phyloP scores from a whole-genome alignment of 2,329 filamentous ascomycete genomes.

The Clonostachys byssicola region DNA sequence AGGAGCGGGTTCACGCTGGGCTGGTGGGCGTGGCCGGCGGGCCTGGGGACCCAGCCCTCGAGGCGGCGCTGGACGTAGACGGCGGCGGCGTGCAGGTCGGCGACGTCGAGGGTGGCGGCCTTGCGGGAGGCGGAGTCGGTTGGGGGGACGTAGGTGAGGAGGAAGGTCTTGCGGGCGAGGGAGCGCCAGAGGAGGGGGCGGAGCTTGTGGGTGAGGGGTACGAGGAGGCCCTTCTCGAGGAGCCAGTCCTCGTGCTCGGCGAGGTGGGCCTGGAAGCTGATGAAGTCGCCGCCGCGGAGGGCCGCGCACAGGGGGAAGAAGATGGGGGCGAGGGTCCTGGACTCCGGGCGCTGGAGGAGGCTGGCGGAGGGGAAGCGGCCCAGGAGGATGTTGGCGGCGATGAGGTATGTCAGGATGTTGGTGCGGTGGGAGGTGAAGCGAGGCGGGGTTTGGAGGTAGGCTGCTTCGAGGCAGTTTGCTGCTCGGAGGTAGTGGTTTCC shows the following conservation, averaged over 20 bases:
- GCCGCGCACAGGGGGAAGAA: conserved; percentile 73
- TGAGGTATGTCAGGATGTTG: conserved; percentile 78
- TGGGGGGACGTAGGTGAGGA: conserved; percentile 72
- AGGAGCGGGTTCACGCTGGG: conserved; percentile 39
- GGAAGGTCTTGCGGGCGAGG: conserved; percentile 72
- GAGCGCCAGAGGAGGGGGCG: conserved; percentile 83
- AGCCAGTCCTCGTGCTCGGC: conserved; percentile 67
- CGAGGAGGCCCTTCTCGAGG: conserved; percentile 67
- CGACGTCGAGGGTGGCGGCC: conserved; percentile 71
- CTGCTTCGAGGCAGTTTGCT: conserved; percentile 68
- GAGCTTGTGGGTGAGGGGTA: conserved; percentile 72
- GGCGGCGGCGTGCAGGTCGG: conserved; percentile 62
- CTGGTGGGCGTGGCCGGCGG: conserved; percentile 29
- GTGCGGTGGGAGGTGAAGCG: conserved; percentile 68
- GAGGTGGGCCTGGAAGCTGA: conserved; percentile 67
- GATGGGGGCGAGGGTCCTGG: conserved; percentile 55
- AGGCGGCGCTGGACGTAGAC: conserved; percentile 60
- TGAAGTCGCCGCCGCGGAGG: conserved; percentile 70
- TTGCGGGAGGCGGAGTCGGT: conserved; percentile 47
- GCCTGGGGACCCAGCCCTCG: conserved; percentile 46
- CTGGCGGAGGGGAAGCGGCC: conserved; percentile 71
- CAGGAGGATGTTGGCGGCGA: conserved; percentile 77
- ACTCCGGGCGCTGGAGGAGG: conserved; percentile 69
- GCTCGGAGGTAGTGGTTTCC: conserved; percentile 80
- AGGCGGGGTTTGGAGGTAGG: conserved; percentile 66